phyloP scores from a whole-genome alignment of 2,329 filamentous ascomycete species.

The Colletotrichum noveboracense region DNA sequence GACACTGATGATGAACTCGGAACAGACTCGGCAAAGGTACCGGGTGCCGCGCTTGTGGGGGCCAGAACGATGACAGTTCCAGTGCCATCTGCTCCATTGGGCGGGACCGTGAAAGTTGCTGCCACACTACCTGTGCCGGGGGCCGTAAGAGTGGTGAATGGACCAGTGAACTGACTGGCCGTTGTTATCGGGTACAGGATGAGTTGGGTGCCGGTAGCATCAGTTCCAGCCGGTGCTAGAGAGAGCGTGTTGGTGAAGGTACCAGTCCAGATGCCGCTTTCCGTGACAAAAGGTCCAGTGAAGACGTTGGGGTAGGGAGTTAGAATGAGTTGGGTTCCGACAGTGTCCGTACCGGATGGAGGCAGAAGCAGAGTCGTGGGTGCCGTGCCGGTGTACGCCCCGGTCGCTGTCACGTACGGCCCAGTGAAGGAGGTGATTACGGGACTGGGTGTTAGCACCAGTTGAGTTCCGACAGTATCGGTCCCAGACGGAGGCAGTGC shows the following conservation, averaged over 20 bases:
- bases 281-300: neutral
- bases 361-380: neutral
- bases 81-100: neutral
- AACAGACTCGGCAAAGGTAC: neutral
- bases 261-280: neutral
- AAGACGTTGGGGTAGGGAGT: neutral
- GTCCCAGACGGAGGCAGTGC: neutral
- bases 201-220: neutral
- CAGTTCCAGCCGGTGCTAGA: neutral
- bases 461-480: neutral
- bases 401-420: neutral
- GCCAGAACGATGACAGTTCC: neutral
- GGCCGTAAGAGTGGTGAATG: neutral
- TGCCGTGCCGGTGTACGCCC: neutral
- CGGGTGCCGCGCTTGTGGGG: neutral
- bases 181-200: neutral
- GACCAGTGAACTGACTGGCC: neutral
- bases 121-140: neutral
- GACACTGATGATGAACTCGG: neutral
- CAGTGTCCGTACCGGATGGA: neutral
- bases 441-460: neutral
- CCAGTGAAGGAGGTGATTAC: neutral
- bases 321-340: neutral
- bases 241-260: neutral
- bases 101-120: neutral